These are phyloP conservation scores for Phascolomyces articulosus DNA, from an alignment of 371 early-diverging fungal species.

Conservation along the genomic window DNA sequence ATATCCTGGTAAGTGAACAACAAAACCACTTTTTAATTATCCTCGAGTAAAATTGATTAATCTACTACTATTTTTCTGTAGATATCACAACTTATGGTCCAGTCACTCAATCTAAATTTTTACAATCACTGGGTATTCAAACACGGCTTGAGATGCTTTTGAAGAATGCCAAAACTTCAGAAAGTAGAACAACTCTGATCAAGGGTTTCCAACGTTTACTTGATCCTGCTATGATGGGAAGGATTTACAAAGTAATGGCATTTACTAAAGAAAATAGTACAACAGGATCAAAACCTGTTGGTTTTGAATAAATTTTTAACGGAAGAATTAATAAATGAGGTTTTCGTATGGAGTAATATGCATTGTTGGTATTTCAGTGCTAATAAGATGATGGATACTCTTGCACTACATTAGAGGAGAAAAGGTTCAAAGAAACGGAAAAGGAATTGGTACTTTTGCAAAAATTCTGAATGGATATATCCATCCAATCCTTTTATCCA, in stretches of 20 bases:
- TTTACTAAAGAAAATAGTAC: constrained; percentile 49
- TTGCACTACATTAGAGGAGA: too few species aligned
- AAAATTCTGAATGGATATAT: too few species aligned
- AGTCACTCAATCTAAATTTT: constrained; percentile 80
- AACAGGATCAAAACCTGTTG: constrained; percentile 12
- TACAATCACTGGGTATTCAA: constrained; percentile 86
- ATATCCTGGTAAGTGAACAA: constrained; percentile 46
- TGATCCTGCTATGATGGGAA: constrained; percentile 78
- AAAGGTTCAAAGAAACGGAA: too few species aligned
- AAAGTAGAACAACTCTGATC: constrained; percentile 63
- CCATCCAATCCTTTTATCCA: too few species aligned
- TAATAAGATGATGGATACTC: too few species aligned
- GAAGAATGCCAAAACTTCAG: constrained; percentile 50
- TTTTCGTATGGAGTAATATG: too few species aligned
- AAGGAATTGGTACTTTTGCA: too few species aligned
- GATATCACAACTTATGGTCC: constrained; percentile 67
- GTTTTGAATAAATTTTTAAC: constrained; percentile 14
- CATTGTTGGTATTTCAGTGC: too few species aligned
- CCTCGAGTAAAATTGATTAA: too few species aligned
- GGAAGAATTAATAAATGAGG: not conserved
- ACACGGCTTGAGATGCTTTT: constrained; percentile 76
- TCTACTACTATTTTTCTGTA: not conserved
- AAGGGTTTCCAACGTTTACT: constrained; percentile 76
- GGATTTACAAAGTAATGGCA: constrained; percentile 78
- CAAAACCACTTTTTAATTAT: too few species aligned